A percentile compares a stretch with the other conserved stretches of the same genome.
These are phyloP conservation scores for Euphorbia lathyris DNA, from an alignment of 345 rosid genomes.

Conservation along the genomic window DNA sequence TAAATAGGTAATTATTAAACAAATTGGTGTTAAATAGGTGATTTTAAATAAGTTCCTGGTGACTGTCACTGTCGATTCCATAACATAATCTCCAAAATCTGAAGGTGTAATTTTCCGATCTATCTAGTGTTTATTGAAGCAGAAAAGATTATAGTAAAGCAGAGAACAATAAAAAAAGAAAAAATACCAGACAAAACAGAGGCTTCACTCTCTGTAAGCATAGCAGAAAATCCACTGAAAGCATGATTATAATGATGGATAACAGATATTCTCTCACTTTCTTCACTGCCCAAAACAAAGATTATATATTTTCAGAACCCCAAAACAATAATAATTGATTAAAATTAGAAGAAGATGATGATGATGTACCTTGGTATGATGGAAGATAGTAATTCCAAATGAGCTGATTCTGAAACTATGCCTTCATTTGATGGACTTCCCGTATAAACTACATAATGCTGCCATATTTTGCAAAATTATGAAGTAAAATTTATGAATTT, in stretches of 20 bases:
- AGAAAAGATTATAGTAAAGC: background rate
- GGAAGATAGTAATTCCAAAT: conserved; percentile 46
- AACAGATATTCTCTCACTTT: conserved; percentile 38
- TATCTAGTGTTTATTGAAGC: too few species aligned
- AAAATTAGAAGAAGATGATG: background rate
- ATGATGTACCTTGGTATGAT: conserved; percentile 43
- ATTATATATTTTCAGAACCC: background rate
- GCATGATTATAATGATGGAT: conserved; percentile 59
- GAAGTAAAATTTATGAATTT: background rate
- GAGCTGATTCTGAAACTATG: conserved; percentile 33
- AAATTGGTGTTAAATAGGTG: too few species aligned
- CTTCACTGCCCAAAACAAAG: conserved; percentile 30
- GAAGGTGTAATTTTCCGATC: too few species aligned
- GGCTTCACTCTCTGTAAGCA: conserved; percentile 73
- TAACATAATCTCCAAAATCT: too few species aligned
- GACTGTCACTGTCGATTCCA: too few species aligned
- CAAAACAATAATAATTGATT: background rate
- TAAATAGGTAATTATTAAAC: too few species aligned
- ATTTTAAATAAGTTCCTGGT: too few species aligned
- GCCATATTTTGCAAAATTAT: conserved; percentile 1
- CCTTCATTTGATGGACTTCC: conserved; percentile 43
- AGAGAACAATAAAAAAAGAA: background rate
- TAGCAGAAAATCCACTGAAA: conserved; percentile 73
- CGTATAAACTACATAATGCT: conserved; percentile 69
- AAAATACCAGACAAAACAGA: conserved; percentile 52